phyloP scores from a whole-genome alignment of 2,329 filamentous ascomycete genomes.

The Annulohypoxylon truncatum region DNA sequence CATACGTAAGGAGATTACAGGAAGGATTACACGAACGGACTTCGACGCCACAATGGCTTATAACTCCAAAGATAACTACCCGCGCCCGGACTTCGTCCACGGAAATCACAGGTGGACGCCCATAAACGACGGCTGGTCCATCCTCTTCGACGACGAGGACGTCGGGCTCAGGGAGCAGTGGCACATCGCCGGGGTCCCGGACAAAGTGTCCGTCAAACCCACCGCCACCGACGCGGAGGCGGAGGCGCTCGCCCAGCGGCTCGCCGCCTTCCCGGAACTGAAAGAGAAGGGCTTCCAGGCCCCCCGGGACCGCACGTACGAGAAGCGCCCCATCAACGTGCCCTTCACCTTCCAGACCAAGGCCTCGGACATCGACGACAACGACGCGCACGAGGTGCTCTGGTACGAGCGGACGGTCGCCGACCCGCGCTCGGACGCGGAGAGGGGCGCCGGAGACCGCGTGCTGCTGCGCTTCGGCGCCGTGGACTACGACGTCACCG shows the following conservation, averaged over 20 bases:
- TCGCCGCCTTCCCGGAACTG: constrained; percentile 62
- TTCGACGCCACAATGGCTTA: constrained; percentile 43
- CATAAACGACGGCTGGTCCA: constrained; percentile 72
- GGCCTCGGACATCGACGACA: constrained; percentile 71
- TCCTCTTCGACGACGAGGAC: constrained; percentile 74
- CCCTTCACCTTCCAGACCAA: constrained; percentile 74
- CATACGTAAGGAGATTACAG: background rate
- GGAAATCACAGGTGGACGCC: constrained; percentile 66
- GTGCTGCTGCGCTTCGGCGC: constrained; percentile 68
- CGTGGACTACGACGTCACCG: constrained; percentile 69
- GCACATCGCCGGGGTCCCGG: constrained; percentile 64
- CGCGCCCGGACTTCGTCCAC: constrained; percentile 73
- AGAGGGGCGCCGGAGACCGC: constrained; percentile 56
- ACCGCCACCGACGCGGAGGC: constrained; percentile 33
- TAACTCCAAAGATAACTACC: constrained; percentile 58
- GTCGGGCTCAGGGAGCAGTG: constrained; percentile 64
- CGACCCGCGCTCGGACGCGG: constrained; percentile 60
- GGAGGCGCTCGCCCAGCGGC: constrained; percentile 57
- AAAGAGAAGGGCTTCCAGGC: constrained; percentile 59
- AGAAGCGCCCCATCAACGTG: constrained; percentile 67
- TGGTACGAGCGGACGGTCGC: constrained; percentile 71
- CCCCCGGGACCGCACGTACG: constrained; percentile 50
- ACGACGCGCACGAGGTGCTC: constrained; percentile 72
- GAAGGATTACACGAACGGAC: background rate
- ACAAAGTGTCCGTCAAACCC: constrained; percentile 51